Percentiles rank a stretch among this genome's conserved stretches.
Conservation (phyloP, 805 yeast genomes). For the Pichia sporocuriosa region DNA sequence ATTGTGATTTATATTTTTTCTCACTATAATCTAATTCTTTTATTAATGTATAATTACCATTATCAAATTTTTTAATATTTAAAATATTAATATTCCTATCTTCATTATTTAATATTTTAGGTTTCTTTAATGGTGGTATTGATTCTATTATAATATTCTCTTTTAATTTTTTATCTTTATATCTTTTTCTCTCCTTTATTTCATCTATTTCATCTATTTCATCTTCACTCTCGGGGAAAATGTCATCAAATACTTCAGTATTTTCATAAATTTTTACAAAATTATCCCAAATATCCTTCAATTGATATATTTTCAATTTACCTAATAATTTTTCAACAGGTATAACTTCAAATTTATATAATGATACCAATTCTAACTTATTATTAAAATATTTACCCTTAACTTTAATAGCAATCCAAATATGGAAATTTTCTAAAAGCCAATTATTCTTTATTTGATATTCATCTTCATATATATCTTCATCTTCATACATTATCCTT, state of each 20-base stretch:
- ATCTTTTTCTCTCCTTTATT: not conserved
- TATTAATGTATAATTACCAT: not conserved
- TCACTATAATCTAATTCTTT: not conserved
- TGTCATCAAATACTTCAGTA: not conserved
- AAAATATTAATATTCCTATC: not conserved
- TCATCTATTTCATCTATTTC: not conserved
- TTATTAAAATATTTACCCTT: not conserved
- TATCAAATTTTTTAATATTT: not conserved
- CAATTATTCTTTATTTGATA: not conserved
- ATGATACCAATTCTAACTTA: not conserved
- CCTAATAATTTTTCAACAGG: not conserved
- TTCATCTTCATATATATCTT: not conserved
- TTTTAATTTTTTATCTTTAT: too few species aligned
- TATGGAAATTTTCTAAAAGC: not conserved
- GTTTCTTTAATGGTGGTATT: too few species aligned
- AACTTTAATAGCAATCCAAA: not conserved
- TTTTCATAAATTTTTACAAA: not conserved
- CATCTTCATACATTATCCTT: not conserved
- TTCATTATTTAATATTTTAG: not conserved
- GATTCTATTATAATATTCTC: too few species aligned
- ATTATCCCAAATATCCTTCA: not conserved
- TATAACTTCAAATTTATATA: not conserved
- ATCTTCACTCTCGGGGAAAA: not conserved
- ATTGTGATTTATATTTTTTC: slow-evolving; percentile 2
- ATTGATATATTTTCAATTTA: not conserved